A percentile compares a stretch with the other conserved stretches of the same genome.
These are phyloP conservation scores for Dalbergia cochinchinensis DNA, from an alignment of 306 rosid genomes.

Conservation along the genomic window DNA sequence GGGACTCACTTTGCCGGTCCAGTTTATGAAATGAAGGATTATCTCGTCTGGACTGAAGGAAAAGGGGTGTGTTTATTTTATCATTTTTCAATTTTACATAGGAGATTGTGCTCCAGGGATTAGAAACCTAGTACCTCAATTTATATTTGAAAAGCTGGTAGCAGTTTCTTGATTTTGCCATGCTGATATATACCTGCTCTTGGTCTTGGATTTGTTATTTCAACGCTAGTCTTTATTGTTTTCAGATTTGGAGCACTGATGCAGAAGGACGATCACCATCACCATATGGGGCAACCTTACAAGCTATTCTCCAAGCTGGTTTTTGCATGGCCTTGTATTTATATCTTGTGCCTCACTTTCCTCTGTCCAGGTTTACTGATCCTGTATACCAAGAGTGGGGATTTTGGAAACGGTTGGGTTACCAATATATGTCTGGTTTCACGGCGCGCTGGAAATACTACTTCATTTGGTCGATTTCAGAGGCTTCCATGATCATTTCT, in stretches of 20 bases:
- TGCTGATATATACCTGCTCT: slow-evolving; percentile 2
- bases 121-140: no score
- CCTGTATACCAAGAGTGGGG: slow-evolving; percentile 83
- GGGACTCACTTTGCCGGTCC: slow-evolving; percentile 99
- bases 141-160: background rate
- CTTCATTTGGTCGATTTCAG: slow-evolving; percentile 99
- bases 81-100: background rate
- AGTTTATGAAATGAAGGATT: slow-evolving; percentile 92
- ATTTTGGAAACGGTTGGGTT: slow-evolving; percentile 82
- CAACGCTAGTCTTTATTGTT: slow-evolving; percentile 9
- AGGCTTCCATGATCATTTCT: slow-evolving; percentile 85
- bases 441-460: slow-evolving; percentile 98
- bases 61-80: slow-evolving; percentile 70
- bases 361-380: slow-evolving; percentile 79
- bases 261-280: slow-evolving; percentile 73
- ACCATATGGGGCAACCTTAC: slow-evolving; percentile 72
- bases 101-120: background rate
- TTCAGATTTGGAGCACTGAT: slow-evolving; percentile 80
- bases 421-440: slow-evolving; percentile 93
- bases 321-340: slow-evolving; percentile 88
- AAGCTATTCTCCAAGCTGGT: slow-evolving; percentile 89
- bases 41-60: slow-evolving; percentile 93
- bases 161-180: slow-evolving; percentile 4
- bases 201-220: background rate
- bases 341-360: slow-evolving; percentile 82